Base-by-base conservation (phyloP, 805 yeast species). In the Candida arabinofermentans region DNA sequence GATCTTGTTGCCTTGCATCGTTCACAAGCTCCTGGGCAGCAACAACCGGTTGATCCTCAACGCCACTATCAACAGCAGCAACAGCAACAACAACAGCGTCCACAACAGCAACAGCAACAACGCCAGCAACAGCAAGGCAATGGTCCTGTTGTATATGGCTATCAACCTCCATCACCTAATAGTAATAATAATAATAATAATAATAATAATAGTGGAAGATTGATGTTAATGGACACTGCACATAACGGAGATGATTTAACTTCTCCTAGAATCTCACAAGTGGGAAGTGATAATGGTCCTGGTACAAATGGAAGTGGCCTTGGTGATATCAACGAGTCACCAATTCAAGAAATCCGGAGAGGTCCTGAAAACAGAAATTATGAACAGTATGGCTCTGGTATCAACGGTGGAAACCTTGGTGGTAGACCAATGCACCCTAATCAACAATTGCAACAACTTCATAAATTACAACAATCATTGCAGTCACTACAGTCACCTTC, bases 271-370 rank as follows among this genome's bases (percentile, higher is more conserved):
- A 21, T 30, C 27, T 40, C 42, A 14, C 29, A 37, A 21, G 12
- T 37, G 24, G 36, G 19, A 10, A 38, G 33, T 19, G 18, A 23
- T 13, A 24, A 12, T 14, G 24, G 27, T n/a, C 18, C 46, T n/a
- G n/a, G n/a, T n/a, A n/a, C n/a, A 10, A 38, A 27, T 19, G 18
- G 17, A n/a, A n/a, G n/a, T 6, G 50, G 37, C 5, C 41, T 36
- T 22, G 37, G 42, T 29, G 53, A 40, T 13, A 44, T 37, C 18
- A 40, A 45, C 24, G 54, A 55, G 22, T 46, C 59, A 14, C 51
- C 60, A 5, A 56, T 60, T 37, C 62, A 55, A 46, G 64, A 58
- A 41, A 60, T 61, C 34, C 53, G 48, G 17, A 49, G 64, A 34
- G 59, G 58, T 2, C 64, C 63, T 4, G 64, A 59, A 37, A 59